Base-by-base conservation (phyloP, 78 protist species). In the Dictyostelium discoideum region DNA sequence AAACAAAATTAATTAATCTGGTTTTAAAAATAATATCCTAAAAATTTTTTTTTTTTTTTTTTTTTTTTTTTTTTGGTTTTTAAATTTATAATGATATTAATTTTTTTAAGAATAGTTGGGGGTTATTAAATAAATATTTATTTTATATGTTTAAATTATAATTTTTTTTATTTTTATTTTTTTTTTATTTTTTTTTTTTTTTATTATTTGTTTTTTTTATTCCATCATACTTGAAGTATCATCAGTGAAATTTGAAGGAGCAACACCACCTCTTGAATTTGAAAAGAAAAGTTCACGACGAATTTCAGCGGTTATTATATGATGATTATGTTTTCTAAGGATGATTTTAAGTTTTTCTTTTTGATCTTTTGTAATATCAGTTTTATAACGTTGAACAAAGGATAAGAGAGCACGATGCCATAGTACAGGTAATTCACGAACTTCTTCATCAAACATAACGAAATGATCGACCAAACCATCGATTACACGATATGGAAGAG, bases 331-430 rank as follows among this genome's bases (percentile, higher is more conserved):
- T 63, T 44, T 14, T 72, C 96, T 88, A n/a, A 97, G 18, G 7
- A 98, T 76, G 16, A 84, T n/a, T 67, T 80, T 26, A 20, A 99
- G 72, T 39, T 37, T 73, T 29, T 95, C 95, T 78, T 85, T 83
- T 97, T 99, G 99, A 65, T 98, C 98, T 37, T 72, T n/a, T 0
- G 97, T 72, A 5, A 99, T 76, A 85, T 98, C 98, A 42, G 83
- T 82, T 87, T 98, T 97, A 94, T 96, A 98, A 85, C 98, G 85
- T 90, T 98, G 98, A 20, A 72, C 99, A 48, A 98, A 98, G 9
- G 90, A 77, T 26, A 99, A 96, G 80, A 98, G 92, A 39, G 97
- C 50, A 89, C 92, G 97, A 84, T 98, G 99, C 99, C 99, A 99
- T 22, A 98, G 54, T 46, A 99, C 98, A 1, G 99, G 99, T 18